Conservation (phyloP, 192 early-diverging fungal genomes). For the Coemansia sp. region DNA sequence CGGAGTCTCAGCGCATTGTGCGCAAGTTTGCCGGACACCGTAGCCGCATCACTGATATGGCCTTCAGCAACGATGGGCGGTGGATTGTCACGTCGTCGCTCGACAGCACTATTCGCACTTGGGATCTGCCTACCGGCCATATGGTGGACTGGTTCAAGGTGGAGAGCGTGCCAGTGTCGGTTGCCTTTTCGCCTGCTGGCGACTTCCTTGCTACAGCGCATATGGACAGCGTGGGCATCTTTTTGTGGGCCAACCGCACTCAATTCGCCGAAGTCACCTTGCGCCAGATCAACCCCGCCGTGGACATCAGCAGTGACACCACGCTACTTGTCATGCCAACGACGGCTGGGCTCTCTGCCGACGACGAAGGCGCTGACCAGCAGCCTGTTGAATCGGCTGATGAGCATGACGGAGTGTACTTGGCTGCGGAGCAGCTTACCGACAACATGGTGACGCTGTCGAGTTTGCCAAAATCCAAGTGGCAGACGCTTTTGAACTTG, state of each 20-base stretch:
- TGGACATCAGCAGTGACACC: constrained; percentile 16
- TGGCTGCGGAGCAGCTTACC: constrained; percentile 60
- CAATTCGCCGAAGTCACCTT: constrained; percentile 74
- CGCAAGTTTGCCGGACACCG: constrained; percentile 87
- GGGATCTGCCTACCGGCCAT: constrained; percentile 92
- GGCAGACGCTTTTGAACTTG: constrained; percentile 88
- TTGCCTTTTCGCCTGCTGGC: constrained; percentile 87
- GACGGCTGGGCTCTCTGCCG: constrained; percentile 49
- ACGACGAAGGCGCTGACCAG: constrained; percentile 52
- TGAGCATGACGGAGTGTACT: constrained; percentile 22
- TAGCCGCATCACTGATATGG: constrained; percentile 85
- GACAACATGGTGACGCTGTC: constrained; percentile 89
- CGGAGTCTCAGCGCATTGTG: constrained; percentile 76
- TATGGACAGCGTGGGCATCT: constrained; percentile 88
- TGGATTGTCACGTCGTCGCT: constrained; percentile 81
- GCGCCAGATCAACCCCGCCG: constrained; percentile 54
- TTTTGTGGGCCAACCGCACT: constrained; percentile 87
- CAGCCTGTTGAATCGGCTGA: neutral
- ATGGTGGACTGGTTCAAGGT: constrained; percentile 83
- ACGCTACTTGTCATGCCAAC: constrained; percentile 60
- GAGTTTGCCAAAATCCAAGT: constrained; percentile 73
- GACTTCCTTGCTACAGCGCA: constrained; percentile 92
- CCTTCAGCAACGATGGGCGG: constrained; percentile 88
- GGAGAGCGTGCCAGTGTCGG: constrained; percentile 71
- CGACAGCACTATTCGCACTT: constrained; percentile 88